phyloP scores from a whole-genome alignment of 805 yeast genomes.

The Ogataea methylovora region DNA sequence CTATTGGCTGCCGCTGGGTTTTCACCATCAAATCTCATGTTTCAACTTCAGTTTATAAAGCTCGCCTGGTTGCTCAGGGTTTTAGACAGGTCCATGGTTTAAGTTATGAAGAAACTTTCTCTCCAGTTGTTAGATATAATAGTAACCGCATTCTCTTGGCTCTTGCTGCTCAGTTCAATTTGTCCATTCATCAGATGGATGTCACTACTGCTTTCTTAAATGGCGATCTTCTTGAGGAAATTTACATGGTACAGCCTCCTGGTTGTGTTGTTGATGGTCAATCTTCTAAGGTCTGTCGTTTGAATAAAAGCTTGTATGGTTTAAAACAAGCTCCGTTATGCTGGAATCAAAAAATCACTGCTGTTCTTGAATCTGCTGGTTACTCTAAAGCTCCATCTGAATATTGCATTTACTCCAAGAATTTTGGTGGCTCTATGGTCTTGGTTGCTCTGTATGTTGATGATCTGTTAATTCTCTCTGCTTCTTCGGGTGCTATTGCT shows the following conservation, averaged over 20 bases:
- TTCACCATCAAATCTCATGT: background rate
- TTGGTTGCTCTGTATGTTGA: too few relatives aligned
- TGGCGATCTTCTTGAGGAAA: slow-evolving; percentile 5
- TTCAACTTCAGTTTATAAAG: background rate
- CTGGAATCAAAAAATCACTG: slow-evolving; percentile 1
- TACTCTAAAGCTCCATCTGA: slow-evolving; percentile 1
- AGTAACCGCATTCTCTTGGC: slow-evolving; percentile 4
- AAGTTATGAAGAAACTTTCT: slow-evolving; percentile 4
- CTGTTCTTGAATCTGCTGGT: slow-evolving; percentile 1
- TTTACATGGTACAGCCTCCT: slow-evolving; percentile 4
- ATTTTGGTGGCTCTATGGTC: too few relatives aligned
- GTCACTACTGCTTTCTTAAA: slow-evolving; percentile 8
- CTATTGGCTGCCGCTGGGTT: slow-evolving; percentile 3
- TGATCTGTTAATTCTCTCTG: too few relatives aligned
- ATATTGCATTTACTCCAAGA: too few relatives aligned
- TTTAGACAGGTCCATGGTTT: slow-evolving; percentile 3
- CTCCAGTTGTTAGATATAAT: slow-evolving; percentile 2
- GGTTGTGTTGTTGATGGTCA: too few relatives aligned
- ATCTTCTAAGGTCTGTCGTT: slow-evolving; percentile 1
- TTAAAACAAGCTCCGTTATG: slow-evolving; percentile 2
- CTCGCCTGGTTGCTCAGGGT: slow-evolving; percentile 6
- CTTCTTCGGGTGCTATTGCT: too few relatives aligned
- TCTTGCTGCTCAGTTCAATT: slow-evolving; percentile 3
- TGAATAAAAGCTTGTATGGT: background rate
- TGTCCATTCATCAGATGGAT: slow-evolving; percentile 9